Evolutionary conservation across 2,329 filamentous ascomycete species (phyloP).

Genomic region (Colletotrichum sublineola): DNA sequence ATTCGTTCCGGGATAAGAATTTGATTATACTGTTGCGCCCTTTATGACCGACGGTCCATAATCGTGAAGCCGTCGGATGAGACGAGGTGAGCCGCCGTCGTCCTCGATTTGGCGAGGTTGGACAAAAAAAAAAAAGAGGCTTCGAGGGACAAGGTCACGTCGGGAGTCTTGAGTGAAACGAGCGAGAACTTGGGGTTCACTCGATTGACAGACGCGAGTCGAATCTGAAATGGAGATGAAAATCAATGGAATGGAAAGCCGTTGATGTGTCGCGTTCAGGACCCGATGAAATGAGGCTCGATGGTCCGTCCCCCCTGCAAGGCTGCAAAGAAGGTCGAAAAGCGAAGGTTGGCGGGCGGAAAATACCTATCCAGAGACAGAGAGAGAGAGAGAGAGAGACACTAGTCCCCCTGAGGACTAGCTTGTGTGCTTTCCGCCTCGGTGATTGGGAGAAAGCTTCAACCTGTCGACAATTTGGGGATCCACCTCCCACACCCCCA

Average conservation of each 20-base stretch:
- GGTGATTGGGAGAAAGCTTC: slow-evolving; percentile 23
- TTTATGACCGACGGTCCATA: slow-evolving; percentile 17
- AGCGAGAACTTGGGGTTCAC: too few relatives aligned
- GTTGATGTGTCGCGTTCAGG: slow-evolving; percentile 33
- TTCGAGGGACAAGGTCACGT: background rate
- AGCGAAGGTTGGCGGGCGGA: slow-evolving; percentile 34
- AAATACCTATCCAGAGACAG: slow-evolving; percentile 37
- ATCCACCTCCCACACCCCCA: background rate
- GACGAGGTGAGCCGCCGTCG: background rate
- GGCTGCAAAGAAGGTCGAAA: slow-evolving; percentile 26
- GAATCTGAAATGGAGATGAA: background rate
- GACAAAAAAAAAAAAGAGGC: background rate
- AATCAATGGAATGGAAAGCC: slow-evolving; percentile 30
- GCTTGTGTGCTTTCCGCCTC: background rate
- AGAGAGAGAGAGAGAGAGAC: background rate
- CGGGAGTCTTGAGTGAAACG: background rate
- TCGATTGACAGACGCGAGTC: background rate
- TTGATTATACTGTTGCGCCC: background rate
- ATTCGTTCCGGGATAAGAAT: background rate
- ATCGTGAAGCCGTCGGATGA: background rate
- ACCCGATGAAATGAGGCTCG: slow-evolving; percentile 32
- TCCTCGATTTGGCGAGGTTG: background rate
- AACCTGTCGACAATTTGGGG: background rate
- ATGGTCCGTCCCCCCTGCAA: slow-evolving; percentile 24
- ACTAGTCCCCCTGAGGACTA: background rate